Conservation (phyloP, 441 rosid genomes). For the Arabidopsis lyrata region DNA sequence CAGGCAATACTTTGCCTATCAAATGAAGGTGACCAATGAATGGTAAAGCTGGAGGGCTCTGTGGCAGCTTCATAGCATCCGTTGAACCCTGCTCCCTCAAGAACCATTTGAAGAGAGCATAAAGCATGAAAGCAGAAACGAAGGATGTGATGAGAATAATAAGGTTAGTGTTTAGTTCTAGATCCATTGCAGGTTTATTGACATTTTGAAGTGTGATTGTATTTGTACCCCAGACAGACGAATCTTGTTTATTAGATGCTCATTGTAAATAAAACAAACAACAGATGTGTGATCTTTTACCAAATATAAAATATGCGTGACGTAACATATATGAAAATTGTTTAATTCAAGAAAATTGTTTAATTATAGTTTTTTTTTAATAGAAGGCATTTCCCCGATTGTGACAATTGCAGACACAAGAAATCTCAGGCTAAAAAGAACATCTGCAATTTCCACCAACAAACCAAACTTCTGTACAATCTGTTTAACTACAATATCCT, state of each 20-base stretch:
- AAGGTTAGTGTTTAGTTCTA: constrained; percentile 23
- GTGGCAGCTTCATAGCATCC: constrained; percentile 43
- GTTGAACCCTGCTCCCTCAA: constrained; percentile 7
- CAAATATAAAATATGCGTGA: not conserved
- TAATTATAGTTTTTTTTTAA: not conserved
- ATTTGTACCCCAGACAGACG: constrained; percentile 28
- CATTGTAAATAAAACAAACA: constrained; percentile 41
- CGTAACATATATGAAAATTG: not conserved
- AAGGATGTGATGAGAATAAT: constrained; percentile 47
- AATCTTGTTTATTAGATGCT: constrained; percentile 38
- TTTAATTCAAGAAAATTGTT: not conserved
- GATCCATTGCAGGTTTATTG: constrained; percentile 35
- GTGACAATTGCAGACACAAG: constrained; percentile 1
- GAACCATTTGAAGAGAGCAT: constrained; percentile 46
- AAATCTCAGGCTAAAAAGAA: not conserved
- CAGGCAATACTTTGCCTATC: constrained; percentile 57
- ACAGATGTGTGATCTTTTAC: constrained; percentile 22
- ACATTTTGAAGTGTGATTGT: constrained; percentile 8
- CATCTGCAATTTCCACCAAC: constrained; percentile 14
- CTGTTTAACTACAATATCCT: constrained; percentile 1
- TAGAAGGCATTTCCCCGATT: not conserved
- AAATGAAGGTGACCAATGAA: constrained; percentile 80
- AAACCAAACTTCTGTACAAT: constrained; percentile 28
- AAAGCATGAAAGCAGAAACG: constrained; percentile 43
- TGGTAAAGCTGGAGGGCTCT: constrained; percentile 69